phyloP scores from a whole-genome alignment of 352 stramenopile genomes.

The Pelagophyceae sp. region DNA sequence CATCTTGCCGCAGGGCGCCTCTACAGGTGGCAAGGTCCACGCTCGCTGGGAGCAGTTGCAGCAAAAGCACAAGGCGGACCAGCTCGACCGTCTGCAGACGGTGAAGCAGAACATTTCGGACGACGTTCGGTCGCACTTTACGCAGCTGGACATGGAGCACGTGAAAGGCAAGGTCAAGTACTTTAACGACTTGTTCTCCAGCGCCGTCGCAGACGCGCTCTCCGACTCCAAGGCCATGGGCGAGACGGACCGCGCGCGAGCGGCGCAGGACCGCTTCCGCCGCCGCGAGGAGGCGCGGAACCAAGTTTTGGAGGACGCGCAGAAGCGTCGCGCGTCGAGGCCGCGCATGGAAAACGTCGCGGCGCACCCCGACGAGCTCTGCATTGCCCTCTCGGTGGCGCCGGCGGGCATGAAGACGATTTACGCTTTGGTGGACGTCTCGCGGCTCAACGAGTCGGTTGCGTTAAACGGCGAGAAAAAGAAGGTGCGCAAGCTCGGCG shows the following conservation, averaged over 20 bases:
- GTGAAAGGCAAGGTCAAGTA: not conserved
- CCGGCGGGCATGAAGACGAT: constrained; percentile 6
- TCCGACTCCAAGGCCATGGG: not conserved
- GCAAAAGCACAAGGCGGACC: not conserved
- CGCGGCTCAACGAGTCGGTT: not conserved
- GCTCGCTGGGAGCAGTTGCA: not conserved
- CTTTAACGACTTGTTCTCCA: not conserved
- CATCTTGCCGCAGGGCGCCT: not conserved
- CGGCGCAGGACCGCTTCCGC: not conserved
- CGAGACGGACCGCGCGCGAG: not conserved
- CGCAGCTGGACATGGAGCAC: not conserved
- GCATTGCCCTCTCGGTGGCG: not conserved
- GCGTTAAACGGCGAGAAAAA: not conserved
- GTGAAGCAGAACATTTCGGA: not conserved
- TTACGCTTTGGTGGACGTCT: constrained; percentile 11
- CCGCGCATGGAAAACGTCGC: constrained; percentile 3
- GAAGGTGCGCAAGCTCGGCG: too few relatives aligned
- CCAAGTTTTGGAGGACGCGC: not conserved
- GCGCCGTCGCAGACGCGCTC: not conserved
- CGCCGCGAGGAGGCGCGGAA: not conserved
- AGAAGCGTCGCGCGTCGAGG: not conserved
- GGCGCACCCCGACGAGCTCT: constrained; percentile 10
- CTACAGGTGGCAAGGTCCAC: not conserved
- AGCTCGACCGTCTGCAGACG: not conserved
- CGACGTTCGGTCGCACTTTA: not conserved